Conservation (phyloP, 768 basidiomycete species). For the Leucosporidium yakuticum region DNA sequence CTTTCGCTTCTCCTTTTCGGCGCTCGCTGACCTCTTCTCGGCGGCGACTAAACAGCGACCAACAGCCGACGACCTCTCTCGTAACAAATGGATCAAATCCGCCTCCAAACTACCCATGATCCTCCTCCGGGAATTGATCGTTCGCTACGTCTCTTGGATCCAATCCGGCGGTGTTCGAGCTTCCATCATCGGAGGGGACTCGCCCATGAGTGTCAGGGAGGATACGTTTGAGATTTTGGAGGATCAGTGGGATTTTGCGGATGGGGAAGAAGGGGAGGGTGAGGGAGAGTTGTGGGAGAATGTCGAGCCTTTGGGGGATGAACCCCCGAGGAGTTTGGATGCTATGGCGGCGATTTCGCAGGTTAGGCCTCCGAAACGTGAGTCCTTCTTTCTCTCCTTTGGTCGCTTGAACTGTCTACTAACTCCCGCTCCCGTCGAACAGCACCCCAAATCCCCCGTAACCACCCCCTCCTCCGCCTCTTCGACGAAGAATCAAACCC, state of each 20-base stretch:
- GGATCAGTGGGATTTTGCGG: conserved; percentile 36
- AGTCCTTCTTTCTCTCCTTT: conserved; percentile 18
- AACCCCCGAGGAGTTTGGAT: conserved; percentile 36
- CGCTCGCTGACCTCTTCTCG: neutral
- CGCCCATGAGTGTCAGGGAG: conserved; percentile 5
- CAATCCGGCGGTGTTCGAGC: conserved; percentile 63
- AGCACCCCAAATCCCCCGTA: neutral
- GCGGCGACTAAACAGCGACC: conserved; percentile 55
- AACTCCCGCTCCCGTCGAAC: neutral
- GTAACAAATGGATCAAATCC: conserved; percentile 79
- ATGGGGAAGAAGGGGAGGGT: neutral
- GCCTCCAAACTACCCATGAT: conserved; percentile 61
- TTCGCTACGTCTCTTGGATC: conserved; percentile 68
- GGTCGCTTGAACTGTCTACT: neutral
- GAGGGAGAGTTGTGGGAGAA: conserved; percentile 30
- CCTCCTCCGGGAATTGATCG: conserved; percentile 70
- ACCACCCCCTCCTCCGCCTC: conserved; percentile 34
- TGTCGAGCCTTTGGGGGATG: conserved; percentile 24
- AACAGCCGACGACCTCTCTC: conserved; percentile 78
- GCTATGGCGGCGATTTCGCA: conserved; percentile 24
- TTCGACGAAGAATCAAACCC: conserved; percentile 35
- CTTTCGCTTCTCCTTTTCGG: neutral
- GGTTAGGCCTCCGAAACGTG: conserved; percentile 15
- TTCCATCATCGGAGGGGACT: conserved; percentile 58
- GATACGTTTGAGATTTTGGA: conserved; percentile 33